Evolutionary conservation across 768 basidiomycete species (phyloP).

Genomic region (Macrolepiota fuliginosa): DNA sequence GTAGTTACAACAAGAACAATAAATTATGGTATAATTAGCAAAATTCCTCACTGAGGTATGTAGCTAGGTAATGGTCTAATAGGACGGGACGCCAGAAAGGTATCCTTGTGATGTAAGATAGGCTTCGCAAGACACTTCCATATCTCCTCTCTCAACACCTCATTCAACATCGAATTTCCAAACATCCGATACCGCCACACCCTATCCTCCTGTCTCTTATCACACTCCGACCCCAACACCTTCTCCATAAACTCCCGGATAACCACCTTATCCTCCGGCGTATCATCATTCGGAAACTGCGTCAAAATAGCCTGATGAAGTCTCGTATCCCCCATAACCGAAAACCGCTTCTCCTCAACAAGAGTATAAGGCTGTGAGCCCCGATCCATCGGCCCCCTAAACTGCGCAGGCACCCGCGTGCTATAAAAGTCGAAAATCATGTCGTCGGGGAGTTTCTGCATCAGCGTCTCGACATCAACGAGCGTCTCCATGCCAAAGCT

Average conservation of each 20-base stretch:
- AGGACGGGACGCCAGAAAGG: background rate
- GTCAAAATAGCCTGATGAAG: conserved; percentile 19
- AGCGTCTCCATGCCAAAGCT: background rate
- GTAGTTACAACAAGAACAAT: background rate
- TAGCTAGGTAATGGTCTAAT: background rate
- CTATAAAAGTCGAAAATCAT: background rate
- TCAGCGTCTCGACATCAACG: background rate
- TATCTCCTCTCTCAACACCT: background rate
- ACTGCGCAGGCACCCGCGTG: background rate
- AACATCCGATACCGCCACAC: conserved; percentile 13
- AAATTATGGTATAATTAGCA: too few relatives aligned
- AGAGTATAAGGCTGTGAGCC: background rate
- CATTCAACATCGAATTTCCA: background rate
- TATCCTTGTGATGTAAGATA: background rate
- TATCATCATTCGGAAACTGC: conserved; percentile 9
- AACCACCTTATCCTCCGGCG: conserved; percentile 3
- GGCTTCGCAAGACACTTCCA: background rate
- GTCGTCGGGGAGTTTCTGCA: background rate
- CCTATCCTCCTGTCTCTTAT: conserved; percentile 21
- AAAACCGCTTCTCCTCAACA: conserved; percentile 15
- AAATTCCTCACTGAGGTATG: too few relatives aligned
- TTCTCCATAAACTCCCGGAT: conserved; percentile 28
- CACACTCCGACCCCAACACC: conserved; percentile 23
- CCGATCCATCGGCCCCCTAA: background rate
- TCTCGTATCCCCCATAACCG: conserved; percentile 27